Base-by-base conservation (phyloP, 805 yeast species). In the Candida taoyuanica region DNA sequence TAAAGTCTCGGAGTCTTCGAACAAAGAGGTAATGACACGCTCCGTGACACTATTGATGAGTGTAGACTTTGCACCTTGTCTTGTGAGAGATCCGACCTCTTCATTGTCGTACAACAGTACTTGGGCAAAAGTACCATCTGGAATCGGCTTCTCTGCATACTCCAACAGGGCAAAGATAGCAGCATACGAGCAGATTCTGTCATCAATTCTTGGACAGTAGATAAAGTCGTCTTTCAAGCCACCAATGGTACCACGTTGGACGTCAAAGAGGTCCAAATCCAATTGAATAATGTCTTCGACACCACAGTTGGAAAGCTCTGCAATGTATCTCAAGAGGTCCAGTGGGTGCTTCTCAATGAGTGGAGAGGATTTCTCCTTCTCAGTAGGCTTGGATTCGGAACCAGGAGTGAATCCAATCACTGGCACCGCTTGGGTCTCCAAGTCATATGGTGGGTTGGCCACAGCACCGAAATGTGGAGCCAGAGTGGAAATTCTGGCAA, bases 391-490 rank as follows among this genome's bases (percentile, higher is more conserved):
- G n/a, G 63, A 67, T 5, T 50, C 62, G 9, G 49, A 55, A 11
- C 58, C 60, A 28, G 60, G 56, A 26, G 58, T 58, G 48, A 69
- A 81, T 0, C 88, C 95, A 37, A 82, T 65, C 12, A 87, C 76
- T 1, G 96, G 96, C 15, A 85, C 84, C 36, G 83, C 78, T 53
- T 80, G 77, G 19, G 83, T 81, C 58, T 86, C 95, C 39, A 64
- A 67, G 63, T 87, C 85, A 64, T 81, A 84, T 5, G 89, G 89
- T 7, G 81, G 81, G 17, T 62, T 53, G 3, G 87, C 70, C 5
- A 79, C 79, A 3, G 67, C 65, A 33, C 95, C 95, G 58, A 86
- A 87, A 64, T 86, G 95, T 4, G 89, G 89, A 5, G 95, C 95
- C 55, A 87, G 68, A 2, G 91, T 73, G 5, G 95, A 94, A 37